Percentiles rank a stretch among this genome's conserved stretches.
phyloP scores from a whole-genome alignment of 1,284 basidiomycete species.

The Malassezia arunalokei region DNA sequence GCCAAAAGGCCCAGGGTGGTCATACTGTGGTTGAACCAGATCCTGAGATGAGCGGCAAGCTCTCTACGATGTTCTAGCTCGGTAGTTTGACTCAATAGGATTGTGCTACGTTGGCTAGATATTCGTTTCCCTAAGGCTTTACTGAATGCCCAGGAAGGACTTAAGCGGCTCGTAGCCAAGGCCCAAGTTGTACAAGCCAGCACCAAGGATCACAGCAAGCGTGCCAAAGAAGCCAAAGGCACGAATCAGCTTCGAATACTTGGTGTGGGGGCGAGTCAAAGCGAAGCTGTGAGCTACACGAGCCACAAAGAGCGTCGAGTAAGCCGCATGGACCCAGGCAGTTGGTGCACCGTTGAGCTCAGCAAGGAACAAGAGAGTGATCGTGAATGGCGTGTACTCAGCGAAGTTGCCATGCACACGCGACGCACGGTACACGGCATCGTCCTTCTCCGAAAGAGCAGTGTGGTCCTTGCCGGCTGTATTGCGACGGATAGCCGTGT shows the following conservation, averaged over 20 bases:
- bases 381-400: conserved; percentile 37
- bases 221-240: conserved; percentile 29
- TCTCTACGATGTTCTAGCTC: conserved; percentile 13
- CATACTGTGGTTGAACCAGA: neutral
- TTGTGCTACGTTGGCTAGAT: neutral
- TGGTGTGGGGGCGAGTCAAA: conserved; percentile 17
- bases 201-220: conserved; percentile 24
- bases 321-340: conserved; percentile 40
- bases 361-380: conserved; percentile 45
- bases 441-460: conserved; percentile 16
- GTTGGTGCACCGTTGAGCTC: conserved; percentile 46
- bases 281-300: conserved; percentile 37
- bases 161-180: conserved; percentile 45
- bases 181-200: conserved; percentile 41
- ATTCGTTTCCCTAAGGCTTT: neutral
- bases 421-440: conserved; percentile 8
- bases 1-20: conserved; percentile 17
- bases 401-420: conserved; percentile 42
- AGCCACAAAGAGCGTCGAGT: conserved; percentile 34
- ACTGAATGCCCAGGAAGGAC: conserved; percentile 44
- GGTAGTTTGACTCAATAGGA: neutral
- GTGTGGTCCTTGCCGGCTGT: conserved; percentile 13
- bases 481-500: conserved; percentile 26
- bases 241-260: conserved; percentile 15
- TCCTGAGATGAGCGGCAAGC: neutral